These are phyloP conservation scores for Trifolium subterraneum DNA, from an alignment of 306 rosid genomes.

Conservation along the genomic window DNA sequence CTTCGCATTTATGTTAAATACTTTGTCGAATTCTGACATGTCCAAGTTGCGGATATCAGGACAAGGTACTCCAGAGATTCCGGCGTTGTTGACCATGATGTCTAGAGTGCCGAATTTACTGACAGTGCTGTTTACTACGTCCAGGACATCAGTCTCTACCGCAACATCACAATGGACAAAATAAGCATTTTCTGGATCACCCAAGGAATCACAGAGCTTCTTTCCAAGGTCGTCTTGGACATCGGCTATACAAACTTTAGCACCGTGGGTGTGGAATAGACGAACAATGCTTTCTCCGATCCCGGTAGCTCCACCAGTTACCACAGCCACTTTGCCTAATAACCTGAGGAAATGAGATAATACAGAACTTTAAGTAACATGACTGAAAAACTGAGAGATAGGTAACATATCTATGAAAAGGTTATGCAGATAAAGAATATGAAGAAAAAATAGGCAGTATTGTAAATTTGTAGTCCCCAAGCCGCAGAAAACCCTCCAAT, in stretches of 20 bases:
- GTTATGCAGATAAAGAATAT: not conserved
- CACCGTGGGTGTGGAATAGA: conserved; percentile 74
- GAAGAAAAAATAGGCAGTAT: not conserved
- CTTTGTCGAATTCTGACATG: conserved; percentile 72
- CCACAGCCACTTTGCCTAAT: conserved; percentile 83
- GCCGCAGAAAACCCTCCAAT: no score
- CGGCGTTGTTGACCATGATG: conserved; percentile 88
- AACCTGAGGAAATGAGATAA: conserved; percentile 52
- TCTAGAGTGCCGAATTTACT: conserved; percentile 74
- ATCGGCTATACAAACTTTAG: conserved; percentile 81
- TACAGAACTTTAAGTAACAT: not conserved
- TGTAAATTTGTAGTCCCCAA: no score
- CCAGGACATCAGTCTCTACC: conserved; percentile 62
- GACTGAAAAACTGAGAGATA: not conserved
- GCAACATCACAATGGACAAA: conserved; percentile 74
- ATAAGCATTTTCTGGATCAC: conserved; percentile 42
- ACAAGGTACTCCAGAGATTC: conserved; percentile 71
- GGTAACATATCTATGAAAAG: not conserved
- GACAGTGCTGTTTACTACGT: conserved; percentile 62
- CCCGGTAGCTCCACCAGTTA: conserved; percentile 90
- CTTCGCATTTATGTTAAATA: conserved; percentile 71
- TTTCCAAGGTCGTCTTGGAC: conserved; percentile 71
- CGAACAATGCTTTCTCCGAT: conserved; percentile 86
- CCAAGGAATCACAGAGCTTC: conserved; percentile 58
- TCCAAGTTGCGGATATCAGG: conserved; percentile 68